Evolutionary conservation across 2,329 filamentous ascomycete genomes (phyloP).

Genomic region (Apiospora saccharicola): DNA sequence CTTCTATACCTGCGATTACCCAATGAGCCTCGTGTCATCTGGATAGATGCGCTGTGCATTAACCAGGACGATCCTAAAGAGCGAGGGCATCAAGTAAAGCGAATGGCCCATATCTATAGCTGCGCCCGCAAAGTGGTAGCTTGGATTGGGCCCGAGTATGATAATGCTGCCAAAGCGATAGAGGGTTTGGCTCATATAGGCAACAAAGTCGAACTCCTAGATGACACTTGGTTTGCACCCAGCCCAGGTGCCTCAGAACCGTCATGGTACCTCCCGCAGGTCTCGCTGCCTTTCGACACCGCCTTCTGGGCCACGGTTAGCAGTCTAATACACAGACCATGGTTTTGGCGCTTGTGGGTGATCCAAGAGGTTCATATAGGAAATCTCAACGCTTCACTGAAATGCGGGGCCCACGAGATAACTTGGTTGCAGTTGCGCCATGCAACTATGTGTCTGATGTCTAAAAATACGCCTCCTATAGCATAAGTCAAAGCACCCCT

Average conservation of each 20-base stretch:
- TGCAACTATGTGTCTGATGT: too few relatives aligned
- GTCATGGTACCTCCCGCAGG: neutral
- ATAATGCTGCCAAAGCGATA: neutral
- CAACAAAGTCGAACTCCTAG: neutral
- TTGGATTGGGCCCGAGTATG: neutral
- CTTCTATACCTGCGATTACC: neutral
- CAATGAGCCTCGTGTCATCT: neutral
- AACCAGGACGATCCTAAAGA: neutral
- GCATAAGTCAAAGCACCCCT: too few relatives aligned
- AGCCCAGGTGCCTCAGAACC: neutral
- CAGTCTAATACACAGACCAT: neutral
- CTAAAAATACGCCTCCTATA: too few relatives aligned
- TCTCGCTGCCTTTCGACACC: neutral
- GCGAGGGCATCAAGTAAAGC: neutral
- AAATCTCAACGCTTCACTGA: neutral
- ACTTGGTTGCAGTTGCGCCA: neutral
- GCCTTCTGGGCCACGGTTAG: neutral
- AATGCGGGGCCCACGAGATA: neutral
- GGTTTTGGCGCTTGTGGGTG: neutral
- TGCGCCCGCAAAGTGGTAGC: neutral
- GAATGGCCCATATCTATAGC: conserved; percentile 3
- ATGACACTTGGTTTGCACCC: neutral
- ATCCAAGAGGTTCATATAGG: neutral
- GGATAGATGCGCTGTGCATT: conserved; percentile 15
- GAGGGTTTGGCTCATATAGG: neutral